These are phyloP conservation scores for Colletotrichum trifolii DNA, from an alignment of 2,329 filamentous ascomycete genomes.

Conservation along the genomic window DNA sequence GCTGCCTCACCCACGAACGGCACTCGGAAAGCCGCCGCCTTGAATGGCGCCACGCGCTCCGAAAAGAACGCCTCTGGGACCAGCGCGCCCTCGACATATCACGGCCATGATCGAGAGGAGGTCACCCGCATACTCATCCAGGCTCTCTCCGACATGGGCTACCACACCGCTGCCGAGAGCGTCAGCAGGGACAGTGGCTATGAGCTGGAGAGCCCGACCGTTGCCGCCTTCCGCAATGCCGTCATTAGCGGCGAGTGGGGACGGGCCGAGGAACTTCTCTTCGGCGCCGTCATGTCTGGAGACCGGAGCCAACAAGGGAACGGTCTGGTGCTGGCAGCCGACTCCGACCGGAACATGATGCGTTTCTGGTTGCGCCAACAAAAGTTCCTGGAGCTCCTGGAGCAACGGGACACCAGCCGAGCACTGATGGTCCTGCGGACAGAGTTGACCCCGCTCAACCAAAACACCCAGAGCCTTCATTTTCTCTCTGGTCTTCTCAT, in stretches of 20 bases:
- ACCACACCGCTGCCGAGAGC: conserved; percentile 78
- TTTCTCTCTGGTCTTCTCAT: conserved; percentile 90
- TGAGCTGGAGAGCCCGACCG: conserved; percentile 85
- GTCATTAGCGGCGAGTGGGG: conserved; percentile 85
- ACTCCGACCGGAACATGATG: conserved; percentile 82
- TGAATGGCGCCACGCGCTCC: conserved; percentile 40
- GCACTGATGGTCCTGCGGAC: conserved; percentile 86
- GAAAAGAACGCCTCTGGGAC: conserved; percentile 44
- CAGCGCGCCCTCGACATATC: conserved; percentile 63
- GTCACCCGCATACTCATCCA: conserved; percentile 94
- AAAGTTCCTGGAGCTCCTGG: conserved; percentile 92
- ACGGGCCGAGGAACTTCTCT: conserved; percentile 84
- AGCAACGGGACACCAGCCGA: conserved; percentile 76
- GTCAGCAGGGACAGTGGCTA: conserved; percentile 86
- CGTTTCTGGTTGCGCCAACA: conserved; percentile 90
- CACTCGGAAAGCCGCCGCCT: conserved; percentile 43
- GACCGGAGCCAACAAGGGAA: conserved; percentile 51
- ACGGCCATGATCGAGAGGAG: conserved; percentile 91
- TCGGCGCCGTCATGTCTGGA: conserved; percentile 57
- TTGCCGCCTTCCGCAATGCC: conserved; percentile 85
- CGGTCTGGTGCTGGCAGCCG: conserved; percentile 79
- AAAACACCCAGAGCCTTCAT: conserved; percentile 81
- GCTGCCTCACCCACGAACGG: conserved; percentile 56
- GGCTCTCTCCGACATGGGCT: conserved; percentile 88
- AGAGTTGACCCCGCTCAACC: conserved; percentile 87